A percentile compares a stretch with the other conserved stretches of the same genome.
Evolutionary conservation across 768 basidiomycete genomes (phyloP).

Genomic region (Xerocomellus intermedius): DNA sequence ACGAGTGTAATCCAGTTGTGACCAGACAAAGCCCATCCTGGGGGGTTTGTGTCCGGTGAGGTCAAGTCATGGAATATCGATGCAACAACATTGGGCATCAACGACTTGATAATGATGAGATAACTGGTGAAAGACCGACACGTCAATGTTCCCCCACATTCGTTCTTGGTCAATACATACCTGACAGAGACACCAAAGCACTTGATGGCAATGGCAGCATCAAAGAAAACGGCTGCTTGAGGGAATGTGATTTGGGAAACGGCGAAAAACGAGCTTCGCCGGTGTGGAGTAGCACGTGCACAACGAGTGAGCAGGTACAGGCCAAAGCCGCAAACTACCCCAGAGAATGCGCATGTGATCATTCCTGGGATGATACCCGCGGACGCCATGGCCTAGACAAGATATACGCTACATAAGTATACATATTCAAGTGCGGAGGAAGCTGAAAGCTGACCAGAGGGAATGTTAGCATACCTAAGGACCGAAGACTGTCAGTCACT

Average conservation of each 20-base stretch:
- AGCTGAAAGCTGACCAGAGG: constrained; percentile 55
- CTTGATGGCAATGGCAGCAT: constrained; percentile 91
- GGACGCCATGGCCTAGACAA: constrained; percentile 77
- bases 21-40: constrained; percentile 73
- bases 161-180: constrained; percentile 37
- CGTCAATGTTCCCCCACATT: neutral
- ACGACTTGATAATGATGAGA: constrained; percentile 87
- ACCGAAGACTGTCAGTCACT: neutral
- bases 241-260: constrained; percentile 88
- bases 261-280: constrained; percentile 80
- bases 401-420: neutral
- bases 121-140: constrained; percentile 47
- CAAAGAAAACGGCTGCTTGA: constrained; percentile 82
- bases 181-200: constrained; percentile 97
- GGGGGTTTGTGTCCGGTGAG: constrained; percentile 61
- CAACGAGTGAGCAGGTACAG: constrained; percentile 85
- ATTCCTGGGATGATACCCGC: constrained; percentile 89
- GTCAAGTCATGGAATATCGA: constrained; percentile 80
- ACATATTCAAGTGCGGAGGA: neutral
- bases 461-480: constrained; percentile 82
- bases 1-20: constrained; percentile 80
- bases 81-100: constrained; percentile 88
- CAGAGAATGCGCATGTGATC: constrained; percentile 83
- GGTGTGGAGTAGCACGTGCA: constrained; percentile 71
- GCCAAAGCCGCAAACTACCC: constrained; percentile 74